Evolutionary conservation across 1,139 yeast genomes (phyloP).

Genomic region (Arxiozyma slooffiae): DNA sequence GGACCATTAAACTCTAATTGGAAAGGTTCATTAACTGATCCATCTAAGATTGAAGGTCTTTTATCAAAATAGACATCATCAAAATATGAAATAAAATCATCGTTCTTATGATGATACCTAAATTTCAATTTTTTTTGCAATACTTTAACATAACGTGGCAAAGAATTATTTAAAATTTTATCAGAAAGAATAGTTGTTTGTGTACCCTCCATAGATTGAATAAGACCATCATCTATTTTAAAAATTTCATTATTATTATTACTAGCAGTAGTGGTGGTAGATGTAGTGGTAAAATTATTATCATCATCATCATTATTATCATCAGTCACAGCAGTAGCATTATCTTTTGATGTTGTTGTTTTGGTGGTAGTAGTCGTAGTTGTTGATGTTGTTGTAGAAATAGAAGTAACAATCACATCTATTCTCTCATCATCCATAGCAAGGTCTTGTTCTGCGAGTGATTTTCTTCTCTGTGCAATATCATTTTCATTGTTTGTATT

Average conservation of each 20-base stretch:
- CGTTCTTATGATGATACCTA: slow-evolving; percentile 5
- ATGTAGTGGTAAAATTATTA: no score
- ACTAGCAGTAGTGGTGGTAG: neutral
- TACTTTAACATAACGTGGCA: neutral
- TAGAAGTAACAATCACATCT: neutral
- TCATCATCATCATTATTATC: neutral
- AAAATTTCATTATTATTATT: neutral
- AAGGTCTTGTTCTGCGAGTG: neutral
- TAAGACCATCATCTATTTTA: neutral
- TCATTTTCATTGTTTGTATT: neutral
- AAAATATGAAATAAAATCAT: slow-evolving; percentile 32
- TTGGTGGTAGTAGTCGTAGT: no score
- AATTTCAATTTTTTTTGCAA: slow-evolving; percentile 5
- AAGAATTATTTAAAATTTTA: neutral
- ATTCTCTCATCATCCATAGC: neutral
- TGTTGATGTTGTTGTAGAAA: no score
- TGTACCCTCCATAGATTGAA: neutral
- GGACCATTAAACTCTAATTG: slow-evolving; percentile 25
- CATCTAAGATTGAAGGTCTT: slow-evolving; percentile 44
- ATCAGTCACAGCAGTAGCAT: neutral
- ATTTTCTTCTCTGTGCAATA: neutral
- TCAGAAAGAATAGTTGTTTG: neutral
- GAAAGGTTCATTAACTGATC: slow-evolving; percentile 29
- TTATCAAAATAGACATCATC: slow-evolving; percentile 39
- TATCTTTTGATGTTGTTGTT: neutral